Evolutionary conservation across 2,329 filamentous ascomycete species (phyloP).

Genomic region (Alternaria burnsii): DNA sequence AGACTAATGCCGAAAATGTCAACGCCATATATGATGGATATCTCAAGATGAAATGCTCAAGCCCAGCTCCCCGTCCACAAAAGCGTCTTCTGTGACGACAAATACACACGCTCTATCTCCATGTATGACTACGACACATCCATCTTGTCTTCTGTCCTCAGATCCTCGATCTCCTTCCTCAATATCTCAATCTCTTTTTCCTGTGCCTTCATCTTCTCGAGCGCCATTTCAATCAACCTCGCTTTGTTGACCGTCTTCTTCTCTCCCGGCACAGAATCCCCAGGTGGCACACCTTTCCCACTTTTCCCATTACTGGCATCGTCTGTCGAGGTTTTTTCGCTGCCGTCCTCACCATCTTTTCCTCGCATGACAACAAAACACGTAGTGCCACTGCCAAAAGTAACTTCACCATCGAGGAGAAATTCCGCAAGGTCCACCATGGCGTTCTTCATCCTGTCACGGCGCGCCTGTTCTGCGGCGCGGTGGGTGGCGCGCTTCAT

Average conservation of each 20-base stretch:
- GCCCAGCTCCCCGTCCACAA: not conserved
- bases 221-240: slow-evolving; percentile 41
- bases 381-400: slow-evolving; percentile 41
- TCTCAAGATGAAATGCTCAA: slow-evolving; percentile 3
- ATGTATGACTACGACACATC: slow-evolving; percentile 26
- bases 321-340: not conserved
- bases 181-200: slow-evolving; percentile 40
- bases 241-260: slow-evolving; percentile 45
- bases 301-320: slow-evolving; percentile 6
- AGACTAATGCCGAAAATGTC: not conserved
- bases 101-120: not conserved
- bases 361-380: slow-evolving; percentile 43
- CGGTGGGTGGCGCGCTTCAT: slow-evolving; percentile 45
- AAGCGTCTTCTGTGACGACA: not conserved
- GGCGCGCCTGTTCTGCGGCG: slow-evolving; percentile 42
- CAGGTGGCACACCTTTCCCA: slow-evolving; percentile 4
- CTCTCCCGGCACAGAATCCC: slow-evolving; percentile 20
- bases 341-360: slow-evolving; percentile 17
- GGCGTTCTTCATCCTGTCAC: slow-evolving; percentile 44
- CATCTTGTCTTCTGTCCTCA: slow-evolving; percentile 32
- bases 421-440: slow-evolving; percentile 44
- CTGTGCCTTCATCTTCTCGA: slow-evolving; percentile 43
- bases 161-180: slow-evolving; percentile 35
- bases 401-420: slow-evolving; percentile 42
- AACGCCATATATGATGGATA: slow-evolving; percentile 14